Conservation (phyloP, 1,284 basidiomycete genomes). For the Leccinum pachyderme region DNA sequence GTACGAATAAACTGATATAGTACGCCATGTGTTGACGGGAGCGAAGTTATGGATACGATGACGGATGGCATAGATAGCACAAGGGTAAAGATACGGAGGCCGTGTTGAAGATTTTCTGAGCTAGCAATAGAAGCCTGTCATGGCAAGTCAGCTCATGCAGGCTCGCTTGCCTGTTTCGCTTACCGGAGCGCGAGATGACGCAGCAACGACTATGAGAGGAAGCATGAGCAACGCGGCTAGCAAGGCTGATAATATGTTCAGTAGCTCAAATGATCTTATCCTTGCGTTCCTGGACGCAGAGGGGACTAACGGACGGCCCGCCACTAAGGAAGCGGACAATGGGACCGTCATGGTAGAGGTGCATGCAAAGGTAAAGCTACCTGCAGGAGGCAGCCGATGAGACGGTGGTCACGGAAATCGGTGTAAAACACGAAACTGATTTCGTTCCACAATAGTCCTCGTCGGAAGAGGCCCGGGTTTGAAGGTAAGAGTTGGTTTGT, state of each 20-base stretch:
- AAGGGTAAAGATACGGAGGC: slow-evolving; percentile 53
- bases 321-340: slow-evolving; percentile 58
- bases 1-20: slow-evolving; percentile 43
- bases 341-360: slow-evolving; percentile 62
- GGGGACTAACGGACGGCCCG: slow-evolving; percentile 34
- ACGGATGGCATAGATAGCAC: slow-evolving; percentile 59
- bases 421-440: slow-evolving; percentile 48
- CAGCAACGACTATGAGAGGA: slow-evolving; percentile 56
- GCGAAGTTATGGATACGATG: slow-evolving; percentile 50
- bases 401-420: neutral
- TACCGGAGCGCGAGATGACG: slow-evolving; percentile 43
- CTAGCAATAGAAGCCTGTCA: slow-evolving; percentile 27
- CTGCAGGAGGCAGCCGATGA: slow-evolving; percentile 17
- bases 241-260: slow-evolving; percentile 51
- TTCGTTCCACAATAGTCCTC: slow-evolving; percentile 59
- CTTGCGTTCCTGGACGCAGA: slow-evolving; percentile 45
- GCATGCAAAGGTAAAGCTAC: slow-evolving; percentile 60
- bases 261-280: slow-evolving; percentile 54
- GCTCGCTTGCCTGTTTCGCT: slow-evolving; percentile 18
- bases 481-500: slow-evolving; percentile 40
- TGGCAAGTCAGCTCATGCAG: slow-evolving; percentile 5
- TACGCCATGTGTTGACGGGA: slow-evolving; percentile 40
- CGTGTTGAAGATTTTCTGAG: slow-evolving; percentile 36
- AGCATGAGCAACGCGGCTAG: slow-evolving; percentile 51
- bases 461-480: slow-evolving; percentile 38